Base-by-base conservation (phyloP, 2,329 filamentous ascomycete species). In the Apiospora aurea region DNA sequence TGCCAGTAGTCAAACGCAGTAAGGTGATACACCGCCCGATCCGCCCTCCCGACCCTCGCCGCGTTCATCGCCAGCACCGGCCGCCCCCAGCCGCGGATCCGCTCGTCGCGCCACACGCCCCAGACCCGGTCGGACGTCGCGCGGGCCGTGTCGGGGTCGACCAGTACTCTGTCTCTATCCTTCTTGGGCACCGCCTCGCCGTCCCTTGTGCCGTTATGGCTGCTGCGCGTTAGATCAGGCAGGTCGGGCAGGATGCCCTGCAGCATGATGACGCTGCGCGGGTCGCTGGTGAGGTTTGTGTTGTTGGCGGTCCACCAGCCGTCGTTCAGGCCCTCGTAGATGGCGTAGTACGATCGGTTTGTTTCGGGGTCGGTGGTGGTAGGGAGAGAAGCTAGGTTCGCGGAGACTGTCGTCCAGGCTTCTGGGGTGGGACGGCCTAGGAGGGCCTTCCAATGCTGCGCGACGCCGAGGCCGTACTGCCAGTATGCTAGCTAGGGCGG, bases 381-480 rank as follows among this genome's bases (percentile, higher is more conserved):
- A 77, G 86, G 85, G 0, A 86, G 82, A 0, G 81, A 80, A 0
- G 86, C 84, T 1, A 88, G 79, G 57, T 83, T 82, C 10, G 82
- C 77, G 4, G 80, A 77, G 1, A 87, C 84, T 1, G 78, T 74
- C 1, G 76, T 81, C 85, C 85, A 88, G 16, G 74, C 73, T 1
- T 75, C 67, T 0, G 85, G 85, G 0, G 85, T 74, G 0, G 79
- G 53, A 38, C 83, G 80, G 26, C 78, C 77, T 66, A 84, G 82
- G 2, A 85, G 78, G 18, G 75, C 57, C 72, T 85, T 84, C 86
- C 86, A 88, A 26, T 78, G 73, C 2, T 77, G 76, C 0, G 85
- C 86, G 7, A 85, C 77, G 21, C 82, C 78, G n/a, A 88, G 81
- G 16, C 85, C 85, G 71, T 87, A 87, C 13, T 83, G 81, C 85